Base-by-base conservation (phyloP, 192 early-diverging fungal genomes). In the Chytriomyces sp. region DNA sequence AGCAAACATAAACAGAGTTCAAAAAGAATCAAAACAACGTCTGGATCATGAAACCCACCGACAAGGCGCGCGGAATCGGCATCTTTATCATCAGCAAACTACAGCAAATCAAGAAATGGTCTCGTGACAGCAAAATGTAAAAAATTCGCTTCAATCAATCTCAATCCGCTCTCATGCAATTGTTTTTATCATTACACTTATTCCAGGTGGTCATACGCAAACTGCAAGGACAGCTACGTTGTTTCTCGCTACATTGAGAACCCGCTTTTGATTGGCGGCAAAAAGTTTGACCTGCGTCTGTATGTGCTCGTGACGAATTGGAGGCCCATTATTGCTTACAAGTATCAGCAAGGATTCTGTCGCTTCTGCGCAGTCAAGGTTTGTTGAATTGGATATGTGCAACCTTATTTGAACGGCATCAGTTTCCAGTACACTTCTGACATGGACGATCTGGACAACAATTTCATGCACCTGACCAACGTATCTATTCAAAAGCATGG, bases 41-140 rank as follows among this genome's bases (percentile, higher is more conserved):
- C 6, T 89, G 88, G 88, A 89, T 89, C 69, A 89, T 89, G 88
- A 89, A 89, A 60, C 88, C 88, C 0, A 88, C 86, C 8, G 88
- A 89, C 75, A 89, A 88, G 68, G 88, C 86, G 20, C 61, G 88
- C 23, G 88, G 88, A n/a, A 88, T 89, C 20, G 88, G 88, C 23
- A 89, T 89, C 24, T 89, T 89, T 60, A 89, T 89, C 63, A 81
- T 89, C 57, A 89, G 88, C 69, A 88, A 79, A 61, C 79, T 89
- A 28, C 75, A 81, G 9, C 88, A 89, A 79, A 88, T 89, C 18
- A 86, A 86, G 67, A 88, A 86, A 59, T 89, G 88, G 86, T 88
- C 86, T 16, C 57, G 88, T 35, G 88, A 89, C 64, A 81, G 70
- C 68, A 88, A 86, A 68, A 80, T 87, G 69, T 35, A 35, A 35